Evolutionary conservation across 2,329 filamentous ascomycete genomes (phyloP).

Genomic region (Aciculosporium take): DNA sequence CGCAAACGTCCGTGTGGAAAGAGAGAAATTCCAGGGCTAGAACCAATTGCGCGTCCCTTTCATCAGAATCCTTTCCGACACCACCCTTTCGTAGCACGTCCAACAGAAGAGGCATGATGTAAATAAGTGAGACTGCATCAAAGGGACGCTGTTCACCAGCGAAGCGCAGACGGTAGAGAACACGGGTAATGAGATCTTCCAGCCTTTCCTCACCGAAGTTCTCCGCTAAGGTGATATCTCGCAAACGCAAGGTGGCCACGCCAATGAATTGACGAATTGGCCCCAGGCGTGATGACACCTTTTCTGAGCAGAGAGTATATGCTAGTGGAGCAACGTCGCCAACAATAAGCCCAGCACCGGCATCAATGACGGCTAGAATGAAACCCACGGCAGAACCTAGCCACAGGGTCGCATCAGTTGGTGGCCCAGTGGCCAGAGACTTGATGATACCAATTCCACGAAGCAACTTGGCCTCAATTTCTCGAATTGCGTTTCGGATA

Average conservation of each 20-base stretch:
- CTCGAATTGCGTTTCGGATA: constrained; percentile 60
- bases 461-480: constrained; percentile 55
- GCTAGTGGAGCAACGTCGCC: constrained; percentile 65
- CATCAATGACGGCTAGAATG: constrained; percentile 60
- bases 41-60: constrained; percentile 78
- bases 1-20: constrained; percentile 72
- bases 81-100: constrained; percentile 67
- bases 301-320: constrained; percentile 67
- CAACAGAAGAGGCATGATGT: constrained; percentile 71
- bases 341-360: constrained; percentile 67
- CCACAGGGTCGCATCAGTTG: constrained; percentile 81
- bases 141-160: constrained; percentile 88
- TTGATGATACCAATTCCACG: constrained; percentile 78
- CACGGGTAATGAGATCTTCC: constrained; percentile 69
- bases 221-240: constrained; percentile 58
- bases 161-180: constrained; percentile 82
- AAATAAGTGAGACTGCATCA: constrained; percentile 75
- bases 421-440: constrained; percentile 70
- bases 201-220: constrained; percentile 68
- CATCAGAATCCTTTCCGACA: constrained; percentile 57
- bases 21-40: constrained; percentile 78
- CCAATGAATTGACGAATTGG: constrained; percentile 70
- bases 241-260: constrained; percentile 68
- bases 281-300: constrained; percentile 60
- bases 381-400: constrained; percentile 67